phyloP scores from a whole-genome alignment of 768 basidiomycete species.

The Fomitopsis pulvina region DNA sequence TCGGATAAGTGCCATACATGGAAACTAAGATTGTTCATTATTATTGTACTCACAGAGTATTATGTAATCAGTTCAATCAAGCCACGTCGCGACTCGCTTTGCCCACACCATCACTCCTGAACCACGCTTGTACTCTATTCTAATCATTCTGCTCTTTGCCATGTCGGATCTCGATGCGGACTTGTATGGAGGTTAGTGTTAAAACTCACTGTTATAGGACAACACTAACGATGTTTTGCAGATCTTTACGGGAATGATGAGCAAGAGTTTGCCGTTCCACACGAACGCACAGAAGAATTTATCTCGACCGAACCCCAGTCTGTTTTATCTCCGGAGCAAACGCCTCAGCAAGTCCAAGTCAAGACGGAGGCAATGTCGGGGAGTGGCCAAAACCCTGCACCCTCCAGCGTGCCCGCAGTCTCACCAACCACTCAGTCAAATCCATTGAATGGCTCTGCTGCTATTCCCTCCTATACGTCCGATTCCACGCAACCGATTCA shows the following conservation, averaged over 20 bases:
- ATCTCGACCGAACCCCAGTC: conserved; percentile 15
- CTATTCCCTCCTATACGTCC: conserved; percentile 29
- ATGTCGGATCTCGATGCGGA: conserved; percentile 88
- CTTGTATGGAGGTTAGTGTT: conserved; percentile 72
- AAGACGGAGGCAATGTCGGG: neutral
- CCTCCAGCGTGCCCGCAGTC: conserved; percentile 16
- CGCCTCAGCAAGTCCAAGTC: conserved; percentile 15
- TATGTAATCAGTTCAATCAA: too few species aligned
- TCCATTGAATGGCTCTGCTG: neutral
- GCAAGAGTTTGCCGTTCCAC: conserved; percentile 47
- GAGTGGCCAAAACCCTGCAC: conserved; percentile 5
- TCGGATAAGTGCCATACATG: too few species aligned
- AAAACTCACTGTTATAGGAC: neutral
- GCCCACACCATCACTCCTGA: too few species aligned
- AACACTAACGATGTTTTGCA: conserved; percentile 18
- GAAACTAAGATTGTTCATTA: too few species aligned
- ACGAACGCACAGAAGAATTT: conserved; percentile 29
- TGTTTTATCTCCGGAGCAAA: conserved; percentile 6
- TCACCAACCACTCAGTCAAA: conserved; percentile 18
- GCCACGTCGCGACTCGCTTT: neutral
- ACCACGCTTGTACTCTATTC: too few species aligned
- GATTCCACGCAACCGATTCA: conserved; percentile 64
- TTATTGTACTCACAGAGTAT: too few species aligned
- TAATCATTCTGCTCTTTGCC: conserved; percentile 10
- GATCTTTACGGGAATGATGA: conserved; percentile 68